Evolutionary conservation across 176 grass and related monocot genomes (phyloP).

Genomic region (Juncus inflexus): DNA sequence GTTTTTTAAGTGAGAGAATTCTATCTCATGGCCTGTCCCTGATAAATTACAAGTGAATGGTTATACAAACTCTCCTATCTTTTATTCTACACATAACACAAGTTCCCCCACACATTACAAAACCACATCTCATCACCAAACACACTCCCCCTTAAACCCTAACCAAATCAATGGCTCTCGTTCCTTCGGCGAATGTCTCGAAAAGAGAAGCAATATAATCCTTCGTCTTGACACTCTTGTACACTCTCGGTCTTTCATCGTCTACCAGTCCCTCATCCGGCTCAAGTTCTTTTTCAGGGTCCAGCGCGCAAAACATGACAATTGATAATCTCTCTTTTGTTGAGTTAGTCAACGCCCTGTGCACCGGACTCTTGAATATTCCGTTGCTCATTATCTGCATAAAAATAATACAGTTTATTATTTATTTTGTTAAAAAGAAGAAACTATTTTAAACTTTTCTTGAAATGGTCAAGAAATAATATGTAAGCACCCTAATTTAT

Average conservation of each 20-base stretch:
- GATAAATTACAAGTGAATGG: no score
- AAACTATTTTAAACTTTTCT: no score
- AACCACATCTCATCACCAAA: no score
- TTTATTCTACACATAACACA: background rate
- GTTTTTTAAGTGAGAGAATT: no score
- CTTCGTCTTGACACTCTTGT: conserved; percentile 30
- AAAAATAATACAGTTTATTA: conserved; percentile 2
- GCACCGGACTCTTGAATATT: conserved; percentile 37
- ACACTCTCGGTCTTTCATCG: conserved; percentile 24
- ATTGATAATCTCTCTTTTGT: conserved; percentile 39
- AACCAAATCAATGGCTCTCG: conserved; percentile 29
- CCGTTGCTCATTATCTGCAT: conserved; percentile 59
- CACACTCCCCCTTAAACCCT: conserved; percentile 18
- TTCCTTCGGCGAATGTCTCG: conserved; percentile 21
- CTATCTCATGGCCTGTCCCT: no score
- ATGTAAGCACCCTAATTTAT: no score
- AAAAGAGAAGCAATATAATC: conserved; percentile 21
- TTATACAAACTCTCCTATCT: no score
- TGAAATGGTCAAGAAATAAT: no score
- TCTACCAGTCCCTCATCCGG: conserved; percentile 34
- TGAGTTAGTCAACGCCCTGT: conserved; percentile 37
- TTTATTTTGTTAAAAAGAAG: no score
- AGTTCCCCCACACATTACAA: background rate
- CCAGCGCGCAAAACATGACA: conserved; percentile 39
- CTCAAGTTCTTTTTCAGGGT: conserved; percentile 29